phyloP scores from a whole-genome alignment of 805 yeast genomes.

The Starmerella lactis-condensi region DNA sequence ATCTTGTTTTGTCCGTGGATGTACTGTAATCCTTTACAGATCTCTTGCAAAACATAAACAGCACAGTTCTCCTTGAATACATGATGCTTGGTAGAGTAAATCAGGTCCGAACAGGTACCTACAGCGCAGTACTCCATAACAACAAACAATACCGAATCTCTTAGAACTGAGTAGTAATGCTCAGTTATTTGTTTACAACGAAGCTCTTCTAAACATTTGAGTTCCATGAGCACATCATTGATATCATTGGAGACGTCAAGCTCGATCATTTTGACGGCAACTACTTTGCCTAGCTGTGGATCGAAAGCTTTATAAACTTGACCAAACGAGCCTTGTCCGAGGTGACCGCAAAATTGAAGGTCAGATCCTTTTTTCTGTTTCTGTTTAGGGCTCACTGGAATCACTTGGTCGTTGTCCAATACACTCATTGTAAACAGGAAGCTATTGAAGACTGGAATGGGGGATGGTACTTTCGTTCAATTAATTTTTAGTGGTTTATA shows the following conservation, averaged over 20 bases:
- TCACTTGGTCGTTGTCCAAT: too few species aligned
- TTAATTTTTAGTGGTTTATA: too few species aligned
- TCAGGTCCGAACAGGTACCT: slow-evolving; percentile 78
- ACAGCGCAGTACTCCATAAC: slow-evolving; percentile 94
- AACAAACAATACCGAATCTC: slow-evolving; percentile 61
- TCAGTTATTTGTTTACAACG: slow-evolving; percentile 49
- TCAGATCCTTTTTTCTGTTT: neutral
- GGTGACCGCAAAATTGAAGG: slow-evolving; percentile 10
- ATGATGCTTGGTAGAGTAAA: slow-evolving; percentile 36
- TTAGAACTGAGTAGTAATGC: slow-evolving; percentile 43
- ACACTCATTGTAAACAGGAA: too few species aligned
- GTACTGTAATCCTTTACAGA: slow-evolving; percentile 53
- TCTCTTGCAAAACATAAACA: slow-evolving; percentile 43
- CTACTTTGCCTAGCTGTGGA: slow-evolving; percentile 26
- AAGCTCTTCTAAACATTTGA: slow-evolving; percentile 50
- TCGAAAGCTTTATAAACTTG: slow-evolving; percentile 20
- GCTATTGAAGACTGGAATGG: neutral
- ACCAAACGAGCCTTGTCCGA: slow-evolving; percentile 18
- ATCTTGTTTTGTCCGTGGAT: slow-evolving; percentile 58
- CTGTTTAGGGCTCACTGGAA: too few species aligned
- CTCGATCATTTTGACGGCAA: slow-evolving; percentile 77
- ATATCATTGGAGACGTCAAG: slow-evolving; percentile 64
- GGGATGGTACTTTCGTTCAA: too few species aligned
- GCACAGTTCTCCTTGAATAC: slow-evolving; percentile 40
- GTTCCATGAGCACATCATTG: slow-evolving; percentile 53